Conservation (phyloP, 2,329 filamentous ascomycete genomes). For the Paecilomyces sp. region DNA sequence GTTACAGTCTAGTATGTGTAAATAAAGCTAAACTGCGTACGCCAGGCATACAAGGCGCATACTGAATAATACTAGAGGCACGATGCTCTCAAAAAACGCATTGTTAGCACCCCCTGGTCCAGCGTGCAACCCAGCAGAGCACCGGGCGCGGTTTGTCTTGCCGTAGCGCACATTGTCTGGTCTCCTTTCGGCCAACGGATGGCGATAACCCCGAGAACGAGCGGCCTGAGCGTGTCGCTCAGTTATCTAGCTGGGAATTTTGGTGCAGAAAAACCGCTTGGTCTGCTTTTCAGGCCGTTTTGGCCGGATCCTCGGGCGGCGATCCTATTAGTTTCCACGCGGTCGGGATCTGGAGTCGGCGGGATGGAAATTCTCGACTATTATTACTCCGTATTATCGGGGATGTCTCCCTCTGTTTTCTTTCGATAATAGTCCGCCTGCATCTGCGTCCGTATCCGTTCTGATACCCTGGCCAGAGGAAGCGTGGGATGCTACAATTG, state of each 20-base stretch:
- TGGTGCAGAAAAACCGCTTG: not conserved
- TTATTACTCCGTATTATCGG: not conserved
- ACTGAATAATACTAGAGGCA: not conserved
- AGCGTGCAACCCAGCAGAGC: not conserved
- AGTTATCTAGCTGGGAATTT: not conserved
- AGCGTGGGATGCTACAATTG: not conserved
- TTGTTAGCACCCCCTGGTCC: not conserved
- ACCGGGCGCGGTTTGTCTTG: not conserved
- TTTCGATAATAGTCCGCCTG: not conserved
- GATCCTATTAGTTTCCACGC: slow-evolving; percentile 1
- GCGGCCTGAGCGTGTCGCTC: not conserved
- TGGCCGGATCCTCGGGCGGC: not conserved
- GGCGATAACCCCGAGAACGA: not conserved
- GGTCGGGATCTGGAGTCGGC: not conserved
- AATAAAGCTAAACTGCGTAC: not conserved
- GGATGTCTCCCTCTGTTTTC: not conserved
- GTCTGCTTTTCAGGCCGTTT: not conserved
- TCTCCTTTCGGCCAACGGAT: not conserved
- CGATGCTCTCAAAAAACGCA: not conserved
- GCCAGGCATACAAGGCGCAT: not conserved
- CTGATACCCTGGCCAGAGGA: not conserved
- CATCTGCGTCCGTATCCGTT: not conserved
- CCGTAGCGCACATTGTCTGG: not conserved
- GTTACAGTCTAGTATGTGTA: not conserved
- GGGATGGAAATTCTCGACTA: not conserved